Evolutionary conservation across 1,139 yeast genomes (phyloP), one percentile per base, ranked within the genome.

Genomic region (Candida mesenterica): DNA sequence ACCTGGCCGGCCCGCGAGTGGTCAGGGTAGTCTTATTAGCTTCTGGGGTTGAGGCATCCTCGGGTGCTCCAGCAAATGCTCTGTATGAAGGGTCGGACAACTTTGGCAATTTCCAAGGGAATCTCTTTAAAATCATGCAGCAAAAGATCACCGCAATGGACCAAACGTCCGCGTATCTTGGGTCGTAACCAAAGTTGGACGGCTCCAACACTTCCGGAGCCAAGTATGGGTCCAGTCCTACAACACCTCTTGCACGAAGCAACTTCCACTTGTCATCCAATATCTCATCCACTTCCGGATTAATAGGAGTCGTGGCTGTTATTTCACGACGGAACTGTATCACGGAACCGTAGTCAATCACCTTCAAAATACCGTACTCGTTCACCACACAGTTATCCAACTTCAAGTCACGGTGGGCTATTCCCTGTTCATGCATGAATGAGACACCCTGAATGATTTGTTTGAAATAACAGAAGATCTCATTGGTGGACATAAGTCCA

Each of bases 31-130:
- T 14, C 10, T 30, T n/a, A 31, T 28, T 17, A 31, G 17, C 7
- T 24, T 31, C 24, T 22, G 17, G 12, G 15, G 14, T 12, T 20
- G 13, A 12, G 16, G 23, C 36, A 5, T 34, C 42, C 26, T 39
- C 44, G 4, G 43, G 17, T 23, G 40, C 33, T 5, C 53, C 58
- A 50, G 68, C 64, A 62, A 59, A 59, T 53, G 70, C 57, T 55
- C 74, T 51, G 65, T 60, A 64, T 52, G 80, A 72, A 24, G 75
- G 73, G 50, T 82, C 89, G 13, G 72, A 60, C 22, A 62, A 59
- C 46, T 76, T 75, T 18, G 92, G 90, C 5, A 80, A 69, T 50
- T 82, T 82, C 94, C 94, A 84, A 1, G 94, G 94, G 56, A 84
- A 84, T 45, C 88, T 62, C 50, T 76, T 73, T 39, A 82, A 61